phyloP scores from a whole-genome alignment of 176 grass and related monocot genomes.

The Musa troglodytarum region DNA sequence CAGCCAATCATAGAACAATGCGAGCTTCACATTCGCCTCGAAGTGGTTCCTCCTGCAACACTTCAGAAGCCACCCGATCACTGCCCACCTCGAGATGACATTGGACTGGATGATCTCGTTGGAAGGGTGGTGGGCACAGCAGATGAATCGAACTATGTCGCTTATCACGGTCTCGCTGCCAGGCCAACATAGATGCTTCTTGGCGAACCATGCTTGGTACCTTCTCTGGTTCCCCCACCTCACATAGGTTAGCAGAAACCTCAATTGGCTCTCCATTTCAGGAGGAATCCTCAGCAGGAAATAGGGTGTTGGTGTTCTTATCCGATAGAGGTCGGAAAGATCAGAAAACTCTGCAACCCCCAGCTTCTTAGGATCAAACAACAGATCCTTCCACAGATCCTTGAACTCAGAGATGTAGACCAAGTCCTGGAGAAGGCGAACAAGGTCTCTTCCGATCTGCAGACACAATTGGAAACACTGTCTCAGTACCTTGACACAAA shows the following conservation, averaged over 20 bases:
- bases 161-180: slow-evolving; percentile 62
- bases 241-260: slow-evolving; percentile 78
- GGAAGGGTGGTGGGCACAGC: slow-evolving; percentile 46
- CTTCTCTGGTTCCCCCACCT: slow-evolving; percentile 70
- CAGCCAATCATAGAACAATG: slow-evolving; percentile 80
- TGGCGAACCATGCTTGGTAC: slow-evolving; percentile 77
- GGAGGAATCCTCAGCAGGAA: slow-evolving; percentile 28
- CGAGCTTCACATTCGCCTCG: slow-evolving; percentile 70
- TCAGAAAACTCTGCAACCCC: slow-evolving; percentile 16
- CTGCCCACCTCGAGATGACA: slow-evolving; percentile 65
- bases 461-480: slow-evolving; percentile 37
- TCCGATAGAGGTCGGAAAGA: slow-evolving; percentile 30
- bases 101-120: slow-evolving; percentile 63
- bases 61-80: slow-evolving; percentile 79
- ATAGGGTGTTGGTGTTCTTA: slow-evolving; percentile 34
- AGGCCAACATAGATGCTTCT: slow-evolving; percentile 53
- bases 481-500: slow-evolving; percentile 43
- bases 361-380: slow-evolving; percentile 7
- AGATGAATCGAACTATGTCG: slow-evolving; percentile 73
- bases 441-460: slow-evolving; percentile 58
- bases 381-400: slow-evolving; percentile 44
- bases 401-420: slow-evolving; percentile 59
- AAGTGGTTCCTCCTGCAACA: slow-evolving; percentile 16
- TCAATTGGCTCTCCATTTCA: slow-evolving; percentile 72
- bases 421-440: slow-evolving; percentile 65